Percentiles rank a stretch among this genome's conserved stretches.
phyloP scores from a whole-genome alignment of 768 basidiomycete species.

The Trametes coccinea region DNA sequence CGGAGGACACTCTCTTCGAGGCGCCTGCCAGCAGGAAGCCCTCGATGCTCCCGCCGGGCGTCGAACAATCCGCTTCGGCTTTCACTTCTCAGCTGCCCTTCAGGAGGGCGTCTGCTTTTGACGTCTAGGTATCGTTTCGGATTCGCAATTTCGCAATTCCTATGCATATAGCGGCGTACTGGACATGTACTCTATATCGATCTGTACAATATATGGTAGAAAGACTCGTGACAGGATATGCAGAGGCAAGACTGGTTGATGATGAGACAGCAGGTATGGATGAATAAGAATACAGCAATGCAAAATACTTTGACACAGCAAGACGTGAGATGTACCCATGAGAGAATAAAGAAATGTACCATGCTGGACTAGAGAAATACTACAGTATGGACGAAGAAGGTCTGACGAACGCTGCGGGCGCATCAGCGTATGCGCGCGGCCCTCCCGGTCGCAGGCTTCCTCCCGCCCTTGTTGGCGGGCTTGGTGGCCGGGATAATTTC shows the following conservation, averaged over 20 bases:
- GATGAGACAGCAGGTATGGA: background rate
- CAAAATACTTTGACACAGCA: constrained; percentile 1
- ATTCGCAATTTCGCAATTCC: too few species aligned
- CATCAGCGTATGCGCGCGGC: background rate
- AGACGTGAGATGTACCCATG: background rate
- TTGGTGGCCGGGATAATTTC: constrained; percentile 24
- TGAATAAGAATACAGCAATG: constrained; percentile 17
- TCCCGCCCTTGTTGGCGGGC: background rate
- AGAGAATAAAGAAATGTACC: background rate
- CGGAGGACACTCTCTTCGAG: background rate
- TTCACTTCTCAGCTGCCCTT: background rate
- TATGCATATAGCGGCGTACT: background rate
- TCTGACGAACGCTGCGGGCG: background rate
- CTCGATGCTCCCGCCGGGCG: background rate
- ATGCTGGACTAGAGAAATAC: constrained; percentile 6
- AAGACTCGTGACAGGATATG: background rate
- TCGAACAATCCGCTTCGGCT: background rate
- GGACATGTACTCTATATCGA: background rate
- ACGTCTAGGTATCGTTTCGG: background rate
- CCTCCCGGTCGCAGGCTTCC: constrained; percentile 2
- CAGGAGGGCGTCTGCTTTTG: background rate
- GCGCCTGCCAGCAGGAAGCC: background rate
- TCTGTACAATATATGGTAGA: background rate
- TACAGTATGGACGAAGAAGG: background rate
- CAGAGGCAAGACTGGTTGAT: background rate